Percentiles rank a stretch among this genome's conserved stretches.
These are phyloP conservation scores for Pisolithus albus DNA, from an alignment of 768 basidiomycete genomes.

Conservation along the genomic window DNA sequence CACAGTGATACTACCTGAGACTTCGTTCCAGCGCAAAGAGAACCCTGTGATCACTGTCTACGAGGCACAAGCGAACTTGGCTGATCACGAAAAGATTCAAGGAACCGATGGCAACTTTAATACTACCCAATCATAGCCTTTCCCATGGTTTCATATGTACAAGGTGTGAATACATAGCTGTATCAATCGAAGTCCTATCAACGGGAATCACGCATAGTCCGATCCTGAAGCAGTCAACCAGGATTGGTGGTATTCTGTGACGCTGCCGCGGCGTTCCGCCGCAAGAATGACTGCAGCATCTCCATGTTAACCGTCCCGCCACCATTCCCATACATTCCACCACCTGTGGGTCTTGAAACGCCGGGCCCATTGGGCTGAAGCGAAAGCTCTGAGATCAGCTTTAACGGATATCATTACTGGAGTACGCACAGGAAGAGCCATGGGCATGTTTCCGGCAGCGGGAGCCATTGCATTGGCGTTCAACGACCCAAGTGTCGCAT, in stretches of 20 bases:
- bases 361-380: conserved; percentile 10
- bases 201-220: background rate
- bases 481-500: background rate
- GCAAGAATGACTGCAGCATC: conserved; percentile 44
- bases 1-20: background rate
- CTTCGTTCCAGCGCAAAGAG: conserved; percentile 53
- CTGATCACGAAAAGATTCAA: conserved; percentile 82
- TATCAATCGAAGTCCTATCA: background rate
- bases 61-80: conserved; percentile 79
- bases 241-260: conserved; percentile 15
- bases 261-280: conserved; percentile 25
- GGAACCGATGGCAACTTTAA: conserved; percentile 62
- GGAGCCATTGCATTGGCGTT: conserved; percentile 5
- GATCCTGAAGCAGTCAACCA: conserved; percentile 7
- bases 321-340: conserved; percentile 19
- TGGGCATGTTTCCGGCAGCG: conserved; percentile 7
- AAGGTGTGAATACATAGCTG: background rate
- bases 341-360: conserved; percentile 6
- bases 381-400: background rate
- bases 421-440: conserved; percentile 15
- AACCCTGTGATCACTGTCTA: conserved; percentile 82
- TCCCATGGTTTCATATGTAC: background rate
- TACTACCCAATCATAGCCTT: conserved; percentile 32
- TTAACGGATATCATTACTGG: background rate
- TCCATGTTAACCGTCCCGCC: conserved; percentile 29